Conservation (phyloP, 768 basidiomycete genomes). For the Kwoniella pini region DNA sequence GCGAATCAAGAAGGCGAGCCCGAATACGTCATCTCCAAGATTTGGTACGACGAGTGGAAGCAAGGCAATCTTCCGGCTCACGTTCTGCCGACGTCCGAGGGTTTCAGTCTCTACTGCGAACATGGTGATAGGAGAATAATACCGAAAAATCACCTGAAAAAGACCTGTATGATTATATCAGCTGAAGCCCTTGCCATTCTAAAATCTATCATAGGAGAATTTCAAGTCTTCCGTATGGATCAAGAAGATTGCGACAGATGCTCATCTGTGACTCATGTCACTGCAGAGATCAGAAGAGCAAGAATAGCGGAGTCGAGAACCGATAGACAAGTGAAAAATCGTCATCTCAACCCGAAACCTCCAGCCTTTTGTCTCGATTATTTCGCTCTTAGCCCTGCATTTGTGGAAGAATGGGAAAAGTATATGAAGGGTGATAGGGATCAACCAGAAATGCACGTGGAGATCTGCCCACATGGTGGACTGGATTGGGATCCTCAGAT, state of each 20-base stretch:
- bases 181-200: constrained; percentile 25
- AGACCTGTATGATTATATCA: not conserved
- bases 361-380: constrained; percentile 17
- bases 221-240: constrained; percentile 5
- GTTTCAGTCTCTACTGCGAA: constrained; percentile 32
- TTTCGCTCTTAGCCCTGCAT: constrained; percentile 24
- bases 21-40: constrained; percentile 26
- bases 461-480: constrained; percentile 32
- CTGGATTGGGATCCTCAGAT: constrained; percentile 33
- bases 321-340: constrained; percentile 18
- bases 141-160: not conserved
- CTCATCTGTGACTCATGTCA: not conserved
- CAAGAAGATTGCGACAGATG: constrained; percentile 17
- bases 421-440: constrained; percentile 8
- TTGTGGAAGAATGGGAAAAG: constrained; percentile 14
- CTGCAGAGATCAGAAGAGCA: not conserved
- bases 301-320: constrained; percentile 8
- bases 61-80: not conserved
- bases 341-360: not conserved
- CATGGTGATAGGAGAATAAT: constrained; percentile 20
- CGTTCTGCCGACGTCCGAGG: constrained; percentile 17
- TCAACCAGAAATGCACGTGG: constrained; percentile 13
- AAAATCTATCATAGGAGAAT: constrained; percentile 23
- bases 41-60: constrained; percentile 35
- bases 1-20: constrained; percentile 14